A percentile compares a stretch with the other conserved stretches of the same genome.
Evolutionary conservation across 1,284 basidiomycete genomes (phyloP).

Genomic region (Trametes sp.): DNA sequence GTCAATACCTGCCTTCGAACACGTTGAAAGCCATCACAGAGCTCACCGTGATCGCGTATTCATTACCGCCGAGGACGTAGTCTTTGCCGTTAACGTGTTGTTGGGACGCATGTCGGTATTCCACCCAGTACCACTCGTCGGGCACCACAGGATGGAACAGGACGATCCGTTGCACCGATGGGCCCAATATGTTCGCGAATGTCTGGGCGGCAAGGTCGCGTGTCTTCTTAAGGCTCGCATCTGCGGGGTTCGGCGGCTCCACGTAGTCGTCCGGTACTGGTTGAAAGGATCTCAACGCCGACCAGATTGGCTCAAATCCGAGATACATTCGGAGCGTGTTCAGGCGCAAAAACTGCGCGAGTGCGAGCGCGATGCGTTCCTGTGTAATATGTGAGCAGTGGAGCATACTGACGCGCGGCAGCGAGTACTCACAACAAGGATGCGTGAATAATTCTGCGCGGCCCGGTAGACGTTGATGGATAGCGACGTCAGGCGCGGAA

Average conservation of each 20-base stretch:
- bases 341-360: background rate
- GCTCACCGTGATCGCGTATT: too few species aligned
- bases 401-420: background rate
- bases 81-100: too few species aligned
- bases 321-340: background rate
- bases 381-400: background rate
- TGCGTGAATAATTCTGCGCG: background rate
- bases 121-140: too few species aligned
- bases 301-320: background rate
- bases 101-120: too few species aligned
- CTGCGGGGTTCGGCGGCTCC: too few species aligned
- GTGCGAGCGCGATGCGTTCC: background rate
- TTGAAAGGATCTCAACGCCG: background rate
- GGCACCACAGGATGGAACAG: background rate
- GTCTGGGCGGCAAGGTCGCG: background rate
- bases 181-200: background rate
- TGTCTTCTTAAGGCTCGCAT: background rate
- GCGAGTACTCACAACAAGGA: background rate
- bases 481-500: background rate
- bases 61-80: too few species aligned
- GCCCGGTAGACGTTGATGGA: background rate
- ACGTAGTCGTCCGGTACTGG: too few species aligned
- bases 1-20: too few species aligned
- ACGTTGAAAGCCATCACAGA: too few species aligned
- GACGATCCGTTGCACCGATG: background rate